A percentile compares a stretch with the other conserved stretches of the same genome.
Conservation (phyloP, 768 basidiomycete species). For the Pleurotus citrinopileatus region DNA sequence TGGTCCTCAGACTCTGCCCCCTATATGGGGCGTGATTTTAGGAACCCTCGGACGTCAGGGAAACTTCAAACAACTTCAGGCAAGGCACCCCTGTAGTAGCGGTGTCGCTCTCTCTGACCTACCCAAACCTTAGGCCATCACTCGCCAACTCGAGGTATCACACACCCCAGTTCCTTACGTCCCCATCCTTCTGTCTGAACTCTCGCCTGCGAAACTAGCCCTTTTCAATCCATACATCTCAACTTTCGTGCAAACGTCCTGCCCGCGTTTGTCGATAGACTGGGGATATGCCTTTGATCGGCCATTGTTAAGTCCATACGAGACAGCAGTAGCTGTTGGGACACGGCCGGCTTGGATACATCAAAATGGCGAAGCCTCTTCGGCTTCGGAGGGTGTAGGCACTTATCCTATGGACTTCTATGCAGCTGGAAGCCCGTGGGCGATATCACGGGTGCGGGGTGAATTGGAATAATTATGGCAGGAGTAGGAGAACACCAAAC, state of each 20-base stretch:
- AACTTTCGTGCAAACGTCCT: slow-evolving; percentile 94
- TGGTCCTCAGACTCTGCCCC: slow-evolving; percentile 13
- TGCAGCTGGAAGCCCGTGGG: slow-evolving; percentile 75
- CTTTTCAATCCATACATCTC: slow-evolving; percentile 81
- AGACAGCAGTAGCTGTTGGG: slow-evolving; percentile 84
- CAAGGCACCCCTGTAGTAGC: slow-evolving; percentile 19
- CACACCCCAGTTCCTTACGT: slow-evolving; percentile 67
- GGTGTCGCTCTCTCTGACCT: neutral
- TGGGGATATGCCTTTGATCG: slow-evolving; percentile 96
- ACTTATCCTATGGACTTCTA: slow-evolving; percentile 98
- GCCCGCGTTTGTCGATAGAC: slow-evolving; percentile 94
- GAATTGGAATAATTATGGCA: slow-evolving; percentile 30
- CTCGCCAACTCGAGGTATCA: slow-evolving; percentile 59
- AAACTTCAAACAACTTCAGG: slow-evolving; percentile 84
- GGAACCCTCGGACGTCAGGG: slow-evolving; percentile 96
- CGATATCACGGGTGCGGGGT: slow-evolving; percentile 58
- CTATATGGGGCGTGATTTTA: slow-evolving; percentile 88
- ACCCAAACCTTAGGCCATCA: slow-evolving; percentile 55
- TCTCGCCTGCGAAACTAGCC: slow-evolving; percentile 92
- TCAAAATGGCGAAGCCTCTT: slow-evolving; percentile 13
- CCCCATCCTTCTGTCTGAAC: slow-evolving; percentile 90
- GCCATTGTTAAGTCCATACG: slow-evolving; percentile 91
- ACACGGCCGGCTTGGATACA: slow-evolving; percentile 64
- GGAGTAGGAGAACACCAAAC: neutral
- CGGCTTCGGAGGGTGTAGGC: slow-evolving; percentile 31